Conservation (phyloP, 108 stramenopile species). For the Tribonema minus region DNA sequence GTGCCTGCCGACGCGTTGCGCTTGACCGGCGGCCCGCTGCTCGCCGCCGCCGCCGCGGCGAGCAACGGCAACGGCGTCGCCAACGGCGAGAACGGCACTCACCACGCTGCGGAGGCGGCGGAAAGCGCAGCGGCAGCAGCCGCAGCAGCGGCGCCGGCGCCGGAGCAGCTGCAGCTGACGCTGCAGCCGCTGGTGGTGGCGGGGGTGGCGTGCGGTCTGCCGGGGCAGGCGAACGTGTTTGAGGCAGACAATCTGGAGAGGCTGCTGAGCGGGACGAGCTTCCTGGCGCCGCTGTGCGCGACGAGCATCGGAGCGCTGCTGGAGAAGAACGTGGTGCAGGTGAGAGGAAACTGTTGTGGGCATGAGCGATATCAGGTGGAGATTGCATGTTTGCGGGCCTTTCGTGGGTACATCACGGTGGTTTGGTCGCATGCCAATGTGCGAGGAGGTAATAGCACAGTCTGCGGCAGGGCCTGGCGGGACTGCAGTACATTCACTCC, state of each 20-base stretch:
- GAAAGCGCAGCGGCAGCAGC: neutral
- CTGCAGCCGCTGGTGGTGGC: constrained; percentile 68
- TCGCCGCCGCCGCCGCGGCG: no score
- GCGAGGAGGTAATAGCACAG: no score
- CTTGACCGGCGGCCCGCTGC: no score
- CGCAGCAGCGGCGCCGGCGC: neutral
- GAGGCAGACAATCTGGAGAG: constrained; percentile 66
- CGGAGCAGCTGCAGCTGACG: neutral
- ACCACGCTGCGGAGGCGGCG: constrained; percentile 62
- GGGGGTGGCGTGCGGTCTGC: constrained; percentile 85
- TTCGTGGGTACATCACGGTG: no score
- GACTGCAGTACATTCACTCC: no score
- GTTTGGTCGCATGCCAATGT: no score
- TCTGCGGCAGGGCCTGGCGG: no score
- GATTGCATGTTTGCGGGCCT: no score
- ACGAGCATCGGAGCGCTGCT: constrained; percentile 67
- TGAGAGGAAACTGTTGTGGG: constrained; percentile 6
- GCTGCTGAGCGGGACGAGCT: constrained; percentile 71
- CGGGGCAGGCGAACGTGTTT: constrained; percentile 70
- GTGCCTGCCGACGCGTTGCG: neutral
- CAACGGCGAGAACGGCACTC: no score
- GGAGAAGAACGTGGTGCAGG: constrained; percentile 86
- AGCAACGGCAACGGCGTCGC: no score
- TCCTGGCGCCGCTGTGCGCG: constrained; percentile 69
- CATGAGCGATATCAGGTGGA: constrained; percentile 24